Evolutionary conservation across 352 stramenopile genomes (phyloP), one percentile per base, ranked within the genome.

Genomic region (Plasmopara muralis): DNA sequence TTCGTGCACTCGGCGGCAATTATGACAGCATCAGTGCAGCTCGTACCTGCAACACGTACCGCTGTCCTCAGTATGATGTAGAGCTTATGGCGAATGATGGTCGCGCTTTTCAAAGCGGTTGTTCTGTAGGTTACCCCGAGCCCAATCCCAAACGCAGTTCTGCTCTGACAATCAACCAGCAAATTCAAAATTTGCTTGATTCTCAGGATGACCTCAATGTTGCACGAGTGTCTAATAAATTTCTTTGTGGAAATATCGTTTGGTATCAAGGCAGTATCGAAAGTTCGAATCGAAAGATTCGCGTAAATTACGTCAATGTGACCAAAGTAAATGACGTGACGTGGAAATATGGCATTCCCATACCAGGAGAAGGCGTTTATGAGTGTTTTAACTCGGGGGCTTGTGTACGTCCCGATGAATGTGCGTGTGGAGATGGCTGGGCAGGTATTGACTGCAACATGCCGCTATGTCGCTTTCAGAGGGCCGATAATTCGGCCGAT

Each of bases 271-370:
- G 95, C 10, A 85, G 98, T 64, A 98, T 96, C 60, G 57, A 66
- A 43, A 87, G 72, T 0, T 28, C 53, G 2, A 87, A 78, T 9
- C 85, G 95, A 5, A 61, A 84, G 31, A 66, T 83, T 6, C 86
- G 95, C 28, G 62, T 92, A 6, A 98, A 98, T 70, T 95, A 93
- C 64, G 80, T 95, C 45, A 98, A 98, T 65, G 95, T 97, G 49
- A 87, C 73, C 6, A 75, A 95, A 56, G 50, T 85, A 16, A 67
- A 83, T 46, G 69, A 83, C 37, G 66, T 76, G 13, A 75, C 62
- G 28, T 96, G 86, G 88, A 43, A 74, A 6, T 72, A 79, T 25
- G 90, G 87, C 25, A 29, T 45, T 3, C 47, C 62, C 0, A 75
- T 67, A 1, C 46, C 68, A 0, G 93, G 93, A 2, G 95, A 99